Percentiles rank a stretch among this genome's conserved stretches.
Evolutionary conservation across 805 yeast genomes (phyloP).

Genomic region (Tetrapisispora taiwanensis): DNA sequence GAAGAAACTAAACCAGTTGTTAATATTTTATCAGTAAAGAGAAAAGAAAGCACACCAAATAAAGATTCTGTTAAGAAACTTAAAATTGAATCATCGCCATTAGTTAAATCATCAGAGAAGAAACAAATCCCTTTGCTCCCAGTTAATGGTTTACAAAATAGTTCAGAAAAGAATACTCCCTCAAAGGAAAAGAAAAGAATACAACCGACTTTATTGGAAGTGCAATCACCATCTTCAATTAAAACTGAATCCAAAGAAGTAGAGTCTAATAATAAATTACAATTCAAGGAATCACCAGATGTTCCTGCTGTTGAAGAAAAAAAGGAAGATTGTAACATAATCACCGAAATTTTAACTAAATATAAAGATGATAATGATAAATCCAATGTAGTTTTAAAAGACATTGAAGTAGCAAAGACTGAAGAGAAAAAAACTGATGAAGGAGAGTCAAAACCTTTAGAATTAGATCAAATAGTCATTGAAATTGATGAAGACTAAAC

Average conservation of each 20-base stretch:
- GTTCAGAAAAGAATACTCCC: neutral
- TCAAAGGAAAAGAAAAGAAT: conserved; percentile 14
- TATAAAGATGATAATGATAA: neutral
- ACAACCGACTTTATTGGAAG: conserved; percentile 14
- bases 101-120: neutral
- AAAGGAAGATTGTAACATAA: too few species aligned
- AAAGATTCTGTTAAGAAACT: neutral
- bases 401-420: too few species aligned
- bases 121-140: neutral
- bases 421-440: too few species aligned
- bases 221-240: neutral
- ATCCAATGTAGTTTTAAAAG: too few species aligned
- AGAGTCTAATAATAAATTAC: neutral
- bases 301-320: neutral
- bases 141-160: neutral
- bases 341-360: neutral
- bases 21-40: conserved; percentile 17
- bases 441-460: neutral
- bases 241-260: neutral
- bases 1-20: conserved; percentile 7
- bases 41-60: conserved; percentile 1
- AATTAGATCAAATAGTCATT: too few species aligned
- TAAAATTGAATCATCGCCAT: neutral
- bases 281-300: neutral
- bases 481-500: neutral